Evolutionary conservation across 2,329 filamentous ascomycete species (phyloP), one percentile per base, ranked within the genome.

Genomic region (Lecanoromycetidae sp.): DNA sequence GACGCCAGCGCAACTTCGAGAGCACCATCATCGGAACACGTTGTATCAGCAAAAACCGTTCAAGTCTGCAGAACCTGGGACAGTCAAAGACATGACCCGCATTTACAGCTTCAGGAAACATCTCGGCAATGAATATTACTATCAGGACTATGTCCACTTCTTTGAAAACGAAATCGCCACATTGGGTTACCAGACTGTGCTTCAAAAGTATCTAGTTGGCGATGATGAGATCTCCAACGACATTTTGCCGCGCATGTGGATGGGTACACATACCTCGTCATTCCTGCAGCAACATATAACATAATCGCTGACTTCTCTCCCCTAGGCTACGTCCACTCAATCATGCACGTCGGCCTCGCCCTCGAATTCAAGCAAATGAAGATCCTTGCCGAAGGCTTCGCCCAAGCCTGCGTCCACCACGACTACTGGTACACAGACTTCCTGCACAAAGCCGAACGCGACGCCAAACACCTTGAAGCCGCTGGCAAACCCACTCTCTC

Each of bases 331-430:
- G 46, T 55, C 27, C 49, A 52, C 29, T 34, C 23, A 3, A 20
- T 60, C 29, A 60, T 60, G 33, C 56, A 59, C 44, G 36, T 60
- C 4, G 57, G 57, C 19, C 46, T 56, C 7, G 57, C 52, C 13
- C 48, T 60, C n/a, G 56, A 59, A 44, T 60, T 56, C 50, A 43
- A 56, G 22, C 54, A 55, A 26, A 53, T 53, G 1, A 22, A 15
- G 20, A 54, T 60, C 32, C 40, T 60, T 9, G 57, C 57, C 4
- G 57, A 60, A 41, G 55, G 46, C 10, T 52, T 59, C 9, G 55
- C 57, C 3, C 54, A 60, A 44, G 55, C 57, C 4, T 55, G 51
- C 5, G 44, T 49, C 15, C 52, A 54, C 25, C 40, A 54, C 25
- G 51, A 54, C 34, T 42, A 25, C n/a, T 54, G 42, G 39, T 54